Base-by-base conservation (phyloP, 1,284 basidiomycete species). In the Exobasidium cylindrosporum region DNA sequence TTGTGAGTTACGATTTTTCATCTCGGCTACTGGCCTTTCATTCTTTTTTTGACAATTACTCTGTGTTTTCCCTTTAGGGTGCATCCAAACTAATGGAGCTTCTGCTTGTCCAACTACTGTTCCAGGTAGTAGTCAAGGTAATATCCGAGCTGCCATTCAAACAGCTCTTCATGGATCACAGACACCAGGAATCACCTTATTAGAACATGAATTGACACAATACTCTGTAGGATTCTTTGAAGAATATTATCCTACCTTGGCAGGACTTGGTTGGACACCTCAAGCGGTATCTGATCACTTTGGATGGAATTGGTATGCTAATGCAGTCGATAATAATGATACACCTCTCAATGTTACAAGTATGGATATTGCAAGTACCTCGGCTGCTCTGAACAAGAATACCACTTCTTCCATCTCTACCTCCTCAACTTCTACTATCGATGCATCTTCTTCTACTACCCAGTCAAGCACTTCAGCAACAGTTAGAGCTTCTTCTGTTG, bases 151-250 rank as follows among this genome's bases (percentile, higher is more conserved):
- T n/a, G 46, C 46, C 24, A 55, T 66, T 50, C 4, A 60, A 1
- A 26, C 57, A 11, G 60, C 64, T 11, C 57, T 74, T 45, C 14
- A 62, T 21, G 62, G 65, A 43, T 50, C 64, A 23, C 49, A 72
- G 60, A 80, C 78, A 10, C 87, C 88, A 7, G 91, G 91, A 35
- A 84, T 92, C 21, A 84, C 92, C 69, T 84, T 91, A 63, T 84
- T 94, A 66, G 89, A 93, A 81, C 92, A 95, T 81, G 92, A 93
- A 80, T 81, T 88, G n/a, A 85, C 83, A 21, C 81, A 85, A 52
- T 74, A 83, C 62, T 83, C 88, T 24, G 86, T 91, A 44, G 76
- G 83, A 52, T 85, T 86, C 5, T 94, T 92, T 82, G 87, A 89
- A 13, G 81, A 83, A 57, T 80, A 86, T 13, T 92, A 85, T 78